phyloP scores from a whole-genome alignment of 2,329 filamentous ascomycete genomes.

The Harringtonia lauricola region DNA sequence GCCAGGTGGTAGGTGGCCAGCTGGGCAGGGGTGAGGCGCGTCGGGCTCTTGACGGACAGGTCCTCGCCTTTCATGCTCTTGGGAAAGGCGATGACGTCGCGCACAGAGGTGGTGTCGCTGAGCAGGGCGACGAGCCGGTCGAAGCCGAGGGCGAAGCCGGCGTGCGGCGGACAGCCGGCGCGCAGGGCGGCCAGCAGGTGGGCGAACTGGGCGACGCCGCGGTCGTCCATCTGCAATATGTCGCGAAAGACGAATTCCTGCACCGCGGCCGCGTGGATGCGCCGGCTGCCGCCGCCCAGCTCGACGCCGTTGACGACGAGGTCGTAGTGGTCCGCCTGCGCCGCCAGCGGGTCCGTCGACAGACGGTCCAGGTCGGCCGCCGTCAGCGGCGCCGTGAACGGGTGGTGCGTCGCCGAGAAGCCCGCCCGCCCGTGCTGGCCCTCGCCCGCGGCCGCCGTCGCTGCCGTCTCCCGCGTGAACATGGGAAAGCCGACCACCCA shows the following conservation, averaged over 20 bases:
- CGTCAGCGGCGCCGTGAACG: slow-evolving; percentile 80
- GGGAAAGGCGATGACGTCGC: slow-evolving; percentile 94
- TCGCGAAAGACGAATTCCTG: slow-evolving; percentile 80
- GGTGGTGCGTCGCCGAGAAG: slow-evolving; percentile 83
- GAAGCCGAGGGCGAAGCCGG: slow-evolving; percentile 86
- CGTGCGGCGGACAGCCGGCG: slow-evolving; percentile 87
- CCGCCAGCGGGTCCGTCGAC: slow-evolving; percentile 57
- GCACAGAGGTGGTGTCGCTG: slow-evolving; percentile 63
- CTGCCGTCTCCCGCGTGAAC: slow-evolving; percentile 57
- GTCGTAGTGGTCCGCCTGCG: slow-evolving; percentile 83
- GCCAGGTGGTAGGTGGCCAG: slow-evolving; percentile 35
- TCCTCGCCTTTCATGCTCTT: slow-evolving; percentile 90
- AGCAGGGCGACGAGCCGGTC: slow-evolving; percentile 77
- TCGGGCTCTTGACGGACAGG: slow-evolving; percentile 68
- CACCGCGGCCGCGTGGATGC: slow-evolving; percentile 76
- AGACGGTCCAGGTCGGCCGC: slow-evolving; percentile 64
- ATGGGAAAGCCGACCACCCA: slow-evolving; percentile 92
- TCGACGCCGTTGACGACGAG: slow-evolving; percentile 93
- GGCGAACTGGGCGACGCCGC: slow-evolving; percentile 67
- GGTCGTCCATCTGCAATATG: slow-evolving; percentile 65
- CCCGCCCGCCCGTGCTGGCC: slow-evolving; percentile 57
- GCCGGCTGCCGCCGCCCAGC: slow-evolving; percentile 81
- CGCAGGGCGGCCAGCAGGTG: slow-evolving; percentile 75
- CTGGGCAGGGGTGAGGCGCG: slow-evolving; percentile 48
- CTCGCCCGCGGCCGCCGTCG: slow-evolving; percentile 61